Evolutionary conservation across 2,329 filamentous ascomycete species (phyloP).

Genomic region (Neocatenulostroma microsporum): DNA sequence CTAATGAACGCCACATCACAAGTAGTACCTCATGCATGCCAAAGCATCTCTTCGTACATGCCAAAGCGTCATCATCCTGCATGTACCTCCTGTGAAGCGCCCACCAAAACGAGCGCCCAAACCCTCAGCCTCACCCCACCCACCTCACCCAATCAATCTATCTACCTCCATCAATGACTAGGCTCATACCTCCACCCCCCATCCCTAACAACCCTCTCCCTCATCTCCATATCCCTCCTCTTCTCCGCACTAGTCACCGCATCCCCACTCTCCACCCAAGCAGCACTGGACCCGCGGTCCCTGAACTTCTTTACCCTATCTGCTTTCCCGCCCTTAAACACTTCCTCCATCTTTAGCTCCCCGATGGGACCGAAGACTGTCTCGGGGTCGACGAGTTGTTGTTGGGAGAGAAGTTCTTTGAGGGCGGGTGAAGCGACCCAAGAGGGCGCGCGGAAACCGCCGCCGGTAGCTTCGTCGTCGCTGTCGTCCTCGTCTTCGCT

Average conservation of each 20-base stretch:
- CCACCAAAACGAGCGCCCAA: too few species aligned
- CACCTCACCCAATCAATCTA: conserved; percentile 1
- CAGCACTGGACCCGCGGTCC: conserved; percentile 83
- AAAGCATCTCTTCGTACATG: too few species aligned
- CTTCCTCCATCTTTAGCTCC: conserved; percentile 90
- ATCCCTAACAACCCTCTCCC: conserved; percentile 71
- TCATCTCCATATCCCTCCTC: conserved; percentile 65
- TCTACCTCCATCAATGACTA: conserved; percentile 11
- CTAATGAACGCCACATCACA: too few species aligned
- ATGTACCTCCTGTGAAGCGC: too few species aligned
- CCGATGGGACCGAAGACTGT: conserved; percentile 81
- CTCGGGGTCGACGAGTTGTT: conserved; percentile 79
- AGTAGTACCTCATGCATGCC: too few species aligned
- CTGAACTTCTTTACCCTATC: conserved; percentile 82
- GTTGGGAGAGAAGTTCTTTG: conserved; percentile 63
- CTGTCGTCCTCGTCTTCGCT: conserved; percentile 76
- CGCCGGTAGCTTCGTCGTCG: conserved; percentile 39
- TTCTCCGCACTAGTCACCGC: conserved; percentile 82
- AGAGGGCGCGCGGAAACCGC: conserved; percentile 56
- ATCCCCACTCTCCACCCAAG: conserved; percentile 72
- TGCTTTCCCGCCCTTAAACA: conserved; percentile 68
- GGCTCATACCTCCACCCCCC: conserved; percentile 70
- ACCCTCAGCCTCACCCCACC: background rate
- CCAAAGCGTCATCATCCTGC: too few species aligned
- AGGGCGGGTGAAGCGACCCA: conserved; percentile 90